A percentile compares a stretch with the other conserved stretches of the same genome.
These are phyloP conservation scores for Fusarium chuoi DNA, from an alignment of 2,329 filamentous ascomycete species.

Conservation along the genomic window DNA sequence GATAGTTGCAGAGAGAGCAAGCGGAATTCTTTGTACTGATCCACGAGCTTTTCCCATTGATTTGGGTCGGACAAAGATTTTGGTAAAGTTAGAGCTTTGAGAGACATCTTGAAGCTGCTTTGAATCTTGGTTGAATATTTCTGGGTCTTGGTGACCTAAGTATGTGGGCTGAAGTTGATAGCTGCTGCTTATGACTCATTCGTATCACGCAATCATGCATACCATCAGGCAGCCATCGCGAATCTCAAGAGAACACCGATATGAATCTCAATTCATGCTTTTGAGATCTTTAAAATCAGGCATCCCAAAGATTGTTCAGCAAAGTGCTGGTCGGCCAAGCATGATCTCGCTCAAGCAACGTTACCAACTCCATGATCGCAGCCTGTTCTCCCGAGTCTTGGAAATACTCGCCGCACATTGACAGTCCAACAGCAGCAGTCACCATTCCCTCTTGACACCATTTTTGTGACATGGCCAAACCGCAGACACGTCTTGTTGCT, in stretches of 20 bases:
- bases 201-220: background rate
- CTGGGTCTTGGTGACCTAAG: accelerated
- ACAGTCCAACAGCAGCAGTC: slow-evolving; percentile 17
- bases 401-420: slow-evolving; percentile 35
- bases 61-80: background rate
- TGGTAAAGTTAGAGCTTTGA: background rate
- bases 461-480: slow-evolving; percentile 3
- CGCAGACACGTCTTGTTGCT: slow-evolving; percentile 17
- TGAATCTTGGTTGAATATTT: accelerated
- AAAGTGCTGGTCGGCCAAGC: slow-evolving; percentile 10
- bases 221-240: background rate
- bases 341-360: slow-evolving; percentile 19
- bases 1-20: slow-evolving; percentile 16
- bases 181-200: background rate
- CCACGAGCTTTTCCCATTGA: slow-evolving; percentile 8
- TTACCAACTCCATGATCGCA: slow-evolving; percentile 2
- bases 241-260: accelerated
- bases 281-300: background rate
- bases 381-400: slow-evolving; percentile 12
- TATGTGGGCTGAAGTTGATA: too few relatives aligned
- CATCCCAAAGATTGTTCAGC: background rate
- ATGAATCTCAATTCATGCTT: background rate
- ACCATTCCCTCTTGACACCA: slow-evolving; percentile 20
- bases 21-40: slow-evolving; percentile 15
- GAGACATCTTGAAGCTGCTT: background rate